Evolutionary conservation across 192 early-diverging fungal species (phyloP).

Genomic region (Kickxella alabastrina): DNA sequence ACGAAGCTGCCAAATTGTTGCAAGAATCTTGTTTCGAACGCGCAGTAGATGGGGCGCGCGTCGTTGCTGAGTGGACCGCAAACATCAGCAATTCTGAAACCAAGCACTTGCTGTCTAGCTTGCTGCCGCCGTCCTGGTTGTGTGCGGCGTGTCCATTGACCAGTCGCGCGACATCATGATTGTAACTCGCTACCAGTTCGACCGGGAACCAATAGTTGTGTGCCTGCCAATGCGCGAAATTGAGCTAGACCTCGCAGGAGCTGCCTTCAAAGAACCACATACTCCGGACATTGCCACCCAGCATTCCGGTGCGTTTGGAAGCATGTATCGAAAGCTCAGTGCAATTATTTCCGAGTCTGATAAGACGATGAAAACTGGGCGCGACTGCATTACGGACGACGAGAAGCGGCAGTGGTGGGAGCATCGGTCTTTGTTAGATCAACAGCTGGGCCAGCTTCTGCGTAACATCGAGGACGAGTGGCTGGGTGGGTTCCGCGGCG

Average conservation of each 20-base stretch:
- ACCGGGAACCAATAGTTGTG: slow-evolving; percentile 56
- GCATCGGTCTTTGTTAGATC: slow-evolving; percentile 66
- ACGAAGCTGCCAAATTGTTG: neutral
- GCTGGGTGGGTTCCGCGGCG: slow-evolving; percentile 76
- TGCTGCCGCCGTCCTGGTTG: slow-evolving; percentile 65
- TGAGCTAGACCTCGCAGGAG: slow-evolving; percentile 10
- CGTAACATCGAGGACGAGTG: slow-evolving; percentile 69
- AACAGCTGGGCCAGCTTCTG: slow-evolving; percentile 60
- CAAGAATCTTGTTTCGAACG: neutral
- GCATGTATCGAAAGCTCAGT: slow-evolving; percentile 50
- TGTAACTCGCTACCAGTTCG: slow-evolving; percentile 58
- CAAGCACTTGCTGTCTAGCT: slow-evolving; percentile 37
- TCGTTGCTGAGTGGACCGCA: slow-evolving; percentile 17
- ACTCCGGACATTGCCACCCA: neutral
- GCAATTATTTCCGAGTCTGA: slow-evolving; percentile 68
- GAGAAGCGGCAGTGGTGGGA: slow-evolving; percentile 85
- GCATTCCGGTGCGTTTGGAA: slow-evolving; percentile 37
- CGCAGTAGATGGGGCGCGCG: slow-evolving; percentile 17
- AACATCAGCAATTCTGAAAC: neutral
- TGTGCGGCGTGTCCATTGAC: slow-evolving; percentile 78
- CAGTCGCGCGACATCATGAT: slow-evolving; percentile 61
- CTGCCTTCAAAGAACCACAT: slow-evolving; percentile 46
- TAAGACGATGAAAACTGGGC: slow-evolving; percentile 58
- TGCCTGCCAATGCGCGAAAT: slow-evolving; percentile 69
- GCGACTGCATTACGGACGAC: slow-evolving; percentile 47